Conservation (phyloP, 1,139 yeast species). For the Yamadazyma siamensis region DNA sequence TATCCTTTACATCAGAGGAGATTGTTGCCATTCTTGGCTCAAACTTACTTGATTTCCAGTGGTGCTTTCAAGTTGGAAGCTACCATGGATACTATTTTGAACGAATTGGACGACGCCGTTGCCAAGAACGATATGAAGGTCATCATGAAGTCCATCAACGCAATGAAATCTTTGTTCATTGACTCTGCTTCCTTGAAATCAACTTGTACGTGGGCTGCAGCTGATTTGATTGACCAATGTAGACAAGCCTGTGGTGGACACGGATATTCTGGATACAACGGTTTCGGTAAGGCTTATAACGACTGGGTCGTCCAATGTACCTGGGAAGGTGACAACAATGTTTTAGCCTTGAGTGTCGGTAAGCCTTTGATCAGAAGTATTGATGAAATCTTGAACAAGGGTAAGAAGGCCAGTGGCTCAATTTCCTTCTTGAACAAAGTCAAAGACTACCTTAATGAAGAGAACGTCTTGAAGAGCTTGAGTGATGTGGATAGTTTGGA, state of each 20-base stretch:
- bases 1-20: conserved; percentile 87
- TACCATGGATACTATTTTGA: conserved; percentile 51
- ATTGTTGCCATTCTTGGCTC: conserved; percentile 74
- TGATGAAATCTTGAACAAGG: conserved; percentile 27
- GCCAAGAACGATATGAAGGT: conserved; percentile 38
- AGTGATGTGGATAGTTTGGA: conserved; percentile 31
- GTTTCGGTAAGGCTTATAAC: conserved; percentile 81
- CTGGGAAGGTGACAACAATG: conserved; percentile 96
- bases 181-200: conserved; percentile 89
- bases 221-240: conserved; percentile 77
- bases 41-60: conserved; percentile 73
- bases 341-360: conserved; percentile 80
- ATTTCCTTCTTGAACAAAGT: conserved; percentile 43
- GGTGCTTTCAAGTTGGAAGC: conserved; percentile 64
- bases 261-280: conserved; percentile 87
- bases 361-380: conserved; percentile 65
- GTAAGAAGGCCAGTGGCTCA: conserved; percentile 35
- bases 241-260: conserved; percentile 98
- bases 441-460: conserved; percentile 23
- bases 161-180: conserved; percentile 74
- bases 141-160: conserved; percentile 51
- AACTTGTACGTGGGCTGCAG: conserved; percentile 83
- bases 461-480: conserved; percentile 30
- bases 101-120: conserved; percentile 54
- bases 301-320: conserved; percentile 98